Evolutionary conservation across 2,329 filamentous ascomycete species (phyloP).

Genomic region (Aspergillus sp.): DNA sequence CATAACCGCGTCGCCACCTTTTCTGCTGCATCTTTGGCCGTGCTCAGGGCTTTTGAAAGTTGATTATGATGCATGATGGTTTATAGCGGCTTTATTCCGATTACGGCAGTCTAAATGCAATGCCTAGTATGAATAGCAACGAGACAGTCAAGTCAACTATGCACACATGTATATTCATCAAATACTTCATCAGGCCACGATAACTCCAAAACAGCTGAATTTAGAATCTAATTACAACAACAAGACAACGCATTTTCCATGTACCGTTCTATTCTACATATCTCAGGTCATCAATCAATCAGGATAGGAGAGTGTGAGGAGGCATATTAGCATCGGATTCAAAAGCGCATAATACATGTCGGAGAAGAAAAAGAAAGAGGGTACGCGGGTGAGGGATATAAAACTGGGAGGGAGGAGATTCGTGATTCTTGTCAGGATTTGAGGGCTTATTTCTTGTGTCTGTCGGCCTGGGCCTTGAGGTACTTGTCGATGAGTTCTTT

Average conservation of each 20-base stretch:
- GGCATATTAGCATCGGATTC: neutral
- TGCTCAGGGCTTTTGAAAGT: constrained; percentile 32
- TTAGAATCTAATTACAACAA: neutral
- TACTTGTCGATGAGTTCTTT: constrained; percentile 63
- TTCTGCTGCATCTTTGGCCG: constrained; percentile 31
- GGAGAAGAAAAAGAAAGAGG: neutral
- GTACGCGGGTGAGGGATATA: neutral
- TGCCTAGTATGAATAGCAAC: no score
- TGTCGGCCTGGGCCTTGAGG: constrained; percentile 59
- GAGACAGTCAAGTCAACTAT: no score
- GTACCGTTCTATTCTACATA: neutral
- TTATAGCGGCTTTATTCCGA: neutral
- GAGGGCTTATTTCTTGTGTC: constrained; percentile 51
- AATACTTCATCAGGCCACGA: no score
- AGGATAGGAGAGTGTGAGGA: neutral
- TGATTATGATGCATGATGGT: constrained; percentile 8
- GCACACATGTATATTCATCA: no score
- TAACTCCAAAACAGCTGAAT: neutral
- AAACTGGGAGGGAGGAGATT: neutral
- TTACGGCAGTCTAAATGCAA: no score
- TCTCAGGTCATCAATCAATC: neutral
- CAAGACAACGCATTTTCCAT: neutral
- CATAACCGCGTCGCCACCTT: constrained; percentile 38
- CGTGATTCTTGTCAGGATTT: neutral
- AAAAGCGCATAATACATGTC: constrained; percentile 1